Evolutionary conservation across 208 protist species (phyloP).

Genomic region (Vickermania spadyakhi): DNA sequence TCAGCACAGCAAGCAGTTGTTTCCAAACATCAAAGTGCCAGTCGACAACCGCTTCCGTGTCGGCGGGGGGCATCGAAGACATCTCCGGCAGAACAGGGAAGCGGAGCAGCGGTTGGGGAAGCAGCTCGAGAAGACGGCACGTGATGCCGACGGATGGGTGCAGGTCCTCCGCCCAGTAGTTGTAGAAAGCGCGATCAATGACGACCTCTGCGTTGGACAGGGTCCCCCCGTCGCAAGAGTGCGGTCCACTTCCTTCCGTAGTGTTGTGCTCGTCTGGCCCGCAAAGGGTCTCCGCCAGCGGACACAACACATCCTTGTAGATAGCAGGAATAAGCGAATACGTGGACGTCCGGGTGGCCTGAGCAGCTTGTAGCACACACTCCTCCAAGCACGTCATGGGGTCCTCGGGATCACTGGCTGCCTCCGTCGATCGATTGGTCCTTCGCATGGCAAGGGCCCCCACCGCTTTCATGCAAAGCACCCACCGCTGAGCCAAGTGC

Average conservation of each 20-base stretch:
- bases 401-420: conserved; percentile 23
- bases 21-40: neutral
- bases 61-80: neutral
- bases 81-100: too few relatives aligned
- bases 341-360: conserved; percentile 13
- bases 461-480: conserved; percentile 31
- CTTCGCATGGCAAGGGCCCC: conserved; percentile 31
- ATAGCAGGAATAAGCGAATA: conserved; percentile 18
- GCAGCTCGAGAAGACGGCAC: neutral
- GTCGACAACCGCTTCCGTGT: neutral
- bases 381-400: conserved; percentile 52
- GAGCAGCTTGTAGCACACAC: conserved; percentile 41
- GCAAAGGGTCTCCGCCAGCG: conserved; percentile 62
- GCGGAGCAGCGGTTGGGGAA: neutral
- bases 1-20: neutral
- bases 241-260: neutral
- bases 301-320: conserved; percentile 74
- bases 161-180: neutral
- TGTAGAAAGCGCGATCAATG: neutral
- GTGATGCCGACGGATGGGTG: neutral
- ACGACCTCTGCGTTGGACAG: neutral
- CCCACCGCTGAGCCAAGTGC: conserved; percentile 31
- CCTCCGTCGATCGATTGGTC: too few relatives aligned
- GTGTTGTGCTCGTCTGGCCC: conserved; percentile 3
- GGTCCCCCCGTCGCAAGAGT: neutral